Conservation (phyloP, 83 land plant species). For the Picea abies region DNA sequence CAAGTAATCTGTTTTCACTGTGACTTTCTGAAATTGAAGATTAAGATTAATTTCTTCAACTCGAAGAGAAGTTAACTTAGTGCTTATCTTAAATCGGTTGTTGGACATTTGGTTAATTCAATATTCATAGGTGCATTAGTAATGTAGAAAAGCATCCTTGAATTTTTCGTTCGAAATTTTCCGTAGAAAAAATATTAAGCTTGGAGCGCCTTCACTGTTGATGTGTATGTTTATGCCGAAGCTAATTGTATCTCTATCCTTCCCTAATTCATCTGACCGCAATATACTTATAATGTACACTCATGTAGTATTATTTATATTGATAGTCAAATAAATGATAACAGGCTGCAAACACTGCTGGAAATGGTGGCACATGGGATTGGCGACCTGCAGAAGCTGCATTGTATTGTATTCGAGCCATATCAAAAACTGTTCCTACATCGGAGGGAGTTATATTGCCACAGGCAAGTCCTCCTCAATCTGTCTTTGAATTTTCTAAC, state of each 20-base stretch:
- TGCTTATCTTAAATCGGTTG: too few species aligned
- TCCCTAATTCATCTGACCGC: background rate
- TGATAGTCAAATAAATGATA: background rate
- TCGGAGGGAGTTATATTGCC: constrained; percentile 84
- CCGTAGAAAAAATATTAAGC: too few species aligned
- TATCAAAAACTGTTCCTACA: constrained; percentile 73
- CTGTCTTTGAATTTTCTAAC: background rate
- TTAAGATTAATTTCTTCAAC: too few species aligned
- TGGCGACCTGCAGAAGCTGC: constrained; percentile 94
- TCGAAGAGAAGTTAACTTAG: too few species aligned
- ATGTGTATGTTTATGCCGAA: too few species aligned
- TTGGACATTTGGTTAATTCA: too few species aligned
- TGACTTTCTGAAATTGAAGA: background rate
- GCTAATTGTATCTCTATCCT: background rate
- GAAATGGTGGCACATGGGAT: constrained; percentile 51
- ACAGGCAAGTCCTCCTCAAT: constrained; percentile 43
- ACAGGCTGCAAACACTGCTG: constrained; percentile 50
- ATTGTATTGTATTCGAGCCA: constrained; percentile 86
- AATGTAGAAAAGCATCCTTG: too few species aligned
- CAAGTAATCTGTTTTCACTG: constrained; percentile 42
- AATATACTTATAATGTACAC: background rate
- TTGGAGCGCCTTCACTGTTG: too few species aligned
- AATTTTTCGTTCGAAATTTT: too few species aligned
- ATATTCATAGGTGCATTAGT: too few species aligned
- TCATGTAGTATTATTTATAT: background rate